These are phyloP conservation scores for Candida freyschussii DNA, from an alignment of 1,139 yeast genomes.

Conservation along the genomic window DNA sequence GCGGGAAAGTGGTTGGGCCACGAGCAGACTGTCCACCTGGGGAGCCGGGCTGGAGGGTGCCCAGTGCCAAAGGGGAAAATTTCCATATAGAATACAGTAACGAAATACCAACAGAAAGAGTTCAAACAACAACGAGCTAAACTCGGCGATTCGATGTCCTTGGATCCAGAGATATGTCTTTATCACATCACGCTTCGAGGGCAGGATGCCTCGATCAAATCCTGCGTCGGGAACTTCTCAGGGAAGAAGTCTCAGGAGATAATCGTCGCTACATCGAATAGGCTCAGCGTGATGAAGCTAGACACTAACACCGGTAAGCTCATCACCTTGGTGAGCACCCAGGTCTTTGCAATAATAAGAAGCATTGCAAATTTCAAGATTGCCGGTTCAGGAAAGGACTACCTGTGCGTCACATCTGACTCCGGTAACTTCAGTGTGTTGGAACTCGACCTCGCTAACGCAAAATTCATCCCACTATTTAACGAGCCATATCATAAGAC, in stretches of 20 bases:
- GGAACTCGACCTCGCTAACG: slow-evolving; percentile 38
- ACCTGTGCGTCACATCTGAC: slow-evolving; percentile 69
- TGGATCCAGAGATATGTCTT: slow-evolving; percentile 36
- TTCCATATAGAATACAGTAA: neutral
- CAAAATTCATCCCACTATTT: slow-evolving; percentile 43
- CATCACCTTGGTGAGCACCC: slow-evolving; percentile 37
- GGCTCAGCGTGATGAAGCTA: slow-evolving; percentile 47
- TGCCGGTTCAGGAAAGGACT: slow-evolving; percentile 51
- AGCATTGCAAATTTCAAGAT: slow-evolving; percentile 45
- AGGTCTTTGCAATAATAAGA: slow-evolving; percentile 58
- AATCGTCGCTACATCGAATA: slow-evolving; percentile 52
- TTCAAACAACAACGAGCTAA: neutral
- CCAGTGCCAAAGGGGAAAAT: too few relatives aligned
- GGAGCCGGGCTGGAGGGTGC: too few relatives aligned
- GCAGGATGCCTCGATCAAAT: slow-evolving; percentile 47
- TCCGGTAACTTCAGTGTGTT: slow-evolving; percentile 68
- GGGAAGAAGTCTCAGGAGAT: slow-evolving; percentile 62
- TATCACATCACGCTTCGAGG: slow-evolving; percentile 64
- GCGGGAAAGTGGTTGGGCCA: too few relatives aligned
- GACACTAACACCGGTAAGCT: slow-evolving; percentile 56
- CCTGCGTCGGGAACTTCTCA: slow-evolving; percentile 66
- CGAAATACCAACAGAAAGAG: neutral
- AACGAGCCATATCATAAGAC: slow-evolving; percentile 72
- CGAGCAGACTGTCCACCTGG: too few relatives aligned
- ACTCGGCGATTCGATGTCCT: slow-evolving; percentile 19